These are phyloP conservation scores for Ananas comosus DNA, from an alignment of 176 grass and related monocot species.

Conservation along the genomic window DNA sequence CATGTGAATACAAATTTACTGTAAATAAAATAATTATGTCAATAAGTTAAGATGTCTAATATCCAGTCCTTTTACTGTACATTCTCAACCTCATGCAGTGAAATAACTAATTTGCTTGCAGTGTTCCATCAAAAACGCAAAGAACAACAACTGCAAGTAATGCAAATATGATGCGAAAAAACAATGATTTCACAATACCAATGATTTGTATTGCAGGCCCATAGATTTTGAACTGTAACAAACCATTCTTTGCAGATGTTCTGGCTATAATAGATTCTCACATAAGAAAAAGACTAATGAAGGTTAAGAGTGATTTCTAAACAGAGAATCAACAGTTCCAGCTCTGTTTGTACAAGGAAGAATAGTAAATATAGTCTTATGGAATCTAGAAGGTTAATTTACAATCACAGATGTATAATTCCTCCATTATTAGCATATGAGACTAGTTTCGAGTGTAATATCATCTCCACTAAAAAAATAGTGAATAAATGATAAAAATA, in stretches of 20 bases:
- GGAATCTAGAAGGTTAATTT: neutral
- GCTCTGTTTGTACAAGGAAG: neutral
- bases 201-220: no score
- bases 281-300: neutral
- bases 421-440: neutral
- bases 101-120: no score
- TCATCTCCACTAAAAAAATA: neutral
- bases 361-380: neutral
- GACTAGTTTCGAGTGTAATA: neutral
- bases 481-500: neutral
- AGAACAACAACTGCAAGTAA: no score
- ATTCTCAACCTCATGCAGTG: no score
- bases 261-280: neutral
- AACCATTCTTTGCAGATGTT: no score
- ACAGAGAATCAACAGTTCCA: neutral
- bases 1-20: neutral
- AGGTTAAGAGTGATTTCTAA: neutral
- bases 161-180: no score
- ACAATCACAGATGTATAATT: neutral
- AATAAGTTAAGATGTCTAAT: no score
- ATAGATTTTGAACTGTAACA: no score
- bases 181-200: no score
- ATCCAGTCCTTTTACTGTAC: no score
- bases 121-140: no score
- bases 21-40: no score